Evolutionary conservation across 371 early-diverging fungal genomes (phyloP), one percentile per base, ranked within the genome.

Genomic region (Mortierella sp.): DNA sequence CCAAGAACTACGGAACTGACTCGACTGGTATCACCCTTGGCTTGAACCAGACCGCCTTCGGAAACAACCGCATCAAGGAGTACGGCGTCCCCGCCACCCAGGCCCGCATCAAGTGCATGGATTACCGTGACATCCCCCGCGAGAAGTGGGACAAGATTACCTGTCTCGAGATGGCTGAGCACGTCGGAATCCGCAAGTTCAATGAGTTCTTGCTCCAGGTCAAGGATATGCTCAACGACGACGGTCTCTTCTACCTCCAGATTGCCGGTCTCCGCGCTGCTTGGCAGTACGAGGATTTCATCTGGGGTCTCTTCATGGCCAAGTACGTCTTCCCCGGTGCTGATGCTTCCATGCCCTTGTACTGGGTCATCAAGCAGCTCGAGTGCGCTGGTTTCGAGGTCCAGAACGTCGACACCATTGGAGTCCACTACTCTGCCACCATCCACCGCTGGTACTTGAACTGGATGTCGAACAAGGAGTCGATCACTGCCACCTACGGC

Each of bases 321-420:
- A 97, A 95, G 91, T 98, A 98, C 89, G 94, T 99, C 79, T 98
- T 99, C 96, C 99, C 98, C 78, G 99, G 99, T 84, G 99, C 99
- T 80, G 99, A 98, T 90, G 99, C 99, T 45, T 97, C 98, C 71
- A 94, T 95, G 87, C 99, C 99, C 65, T 91, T 99, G 73, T 95
- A 95, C 93, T 99, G 98, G 98, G 95, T 95, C 70, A 89, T 96
- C 72, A 93, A 94, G 77, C 96, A 99, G 92, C 92, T 96, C 72
- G 99, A 99, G 90, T 91, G 89, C 52, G 95, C 97, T 73, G 98
- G 99, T 54, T 99, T 97, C 84, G 98, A 98, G 90, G 93, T 98
- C 75, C 92, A 94, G 78, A 93, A 92, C 82, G 90, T 93, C 44
- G 97, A 98, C 79, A 99, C 98, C 70, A 92, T 98, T 52, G 99